Conservation (phyloP, 257 asterid genomes). For the Scutellaria minor region DNA sequence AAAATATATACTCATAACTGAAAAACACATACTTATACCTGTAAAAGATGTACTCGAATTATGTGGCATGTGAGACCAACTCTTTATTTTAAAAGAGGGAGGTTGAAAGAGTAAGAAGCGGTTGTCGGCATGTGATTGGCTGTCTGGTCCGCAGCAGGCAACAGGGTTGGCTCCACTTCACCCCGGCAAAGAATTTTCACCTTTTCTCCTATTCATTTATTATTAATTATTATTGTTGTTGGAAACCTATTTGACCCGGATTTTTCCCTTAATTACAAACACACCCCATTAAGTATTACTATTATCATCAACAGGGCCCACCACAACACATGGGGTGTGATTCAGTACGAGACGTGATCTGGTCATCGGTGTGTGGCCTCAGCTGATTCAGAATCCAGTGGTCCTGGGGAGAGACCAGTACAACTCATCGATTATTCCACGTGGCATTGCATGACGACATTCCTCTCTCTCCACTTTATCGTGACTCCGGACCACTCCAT, state of each 20-base stretch:
- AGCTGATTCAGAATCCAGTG: constrained; percentile 38
- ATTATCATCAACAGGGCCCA: not conserved
- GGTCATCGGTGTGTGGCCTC: constrained; percentile 29
- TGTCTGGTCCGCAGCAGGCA: constrained; percentile 67
- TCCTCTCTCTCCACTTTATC: constrained; percentile 36
- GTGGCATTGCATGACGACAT: constrained; percentile 40
- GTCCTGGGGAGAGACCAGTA: constrained; percentile 37
- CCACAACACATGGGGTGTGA: constrained; percentile 39
- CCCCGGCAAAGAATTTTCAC: constrained; percentile 51
- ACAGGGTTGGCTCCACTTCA: constrained; percentile 58
- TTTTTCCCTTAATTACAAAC: constrained; percentile 30
- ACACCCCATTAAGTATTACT: not conserved
- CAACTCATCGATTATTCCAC: constrained; percentile 45
- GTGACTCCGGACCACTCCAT: constrained; percentile 41
- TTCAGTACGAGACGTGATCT: constrained; percentile 8
- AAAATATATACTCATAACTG: too few species aligned
- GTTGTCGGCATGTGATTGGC: constrained; percentile 50
- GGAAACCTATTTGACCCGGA: constrained; percentile 36
- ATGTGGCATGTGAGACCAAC: too few species aligned
- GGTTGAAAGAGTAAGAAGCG: constrained; percentile 17
- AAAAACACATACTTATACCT: too few species aligned
- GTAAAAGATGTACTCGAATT: too few species aligned
- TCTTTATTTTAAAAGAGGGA: not conserved
- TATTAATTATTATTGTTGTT: not conserved
- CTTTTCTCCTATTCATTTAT: not conserved